Base-by-base conservation (phyloP, 1,284 basidiomycete genomes). In the Sphaerobolus stellatus region DNA sequence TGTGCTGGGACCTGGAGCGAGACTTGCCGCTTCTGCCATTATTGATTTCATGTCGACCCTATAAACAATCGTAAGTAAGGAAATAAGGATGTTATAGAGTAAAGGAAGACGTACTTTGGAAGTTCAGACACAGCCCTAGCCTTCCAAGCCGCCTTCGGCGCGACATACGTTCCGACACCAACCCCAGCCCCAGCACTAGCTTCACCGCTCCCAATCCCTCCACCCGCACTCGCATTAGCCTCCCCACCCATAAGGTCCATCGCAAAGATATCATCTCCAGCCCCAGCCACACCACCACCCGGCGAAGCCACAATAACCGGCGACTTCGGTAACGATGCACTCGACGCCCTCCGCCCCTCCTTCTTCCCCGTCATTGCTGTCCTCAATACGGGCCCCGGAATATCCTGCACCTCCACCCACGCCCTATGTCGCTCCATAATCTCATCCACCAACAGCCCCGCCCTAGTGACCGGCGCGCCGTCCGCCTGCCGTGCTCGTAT, bases 11-110 rank as follows among this genome's bases (percentile, higher is more conserved):
- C 11, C 33, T 34, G 33, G 11, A 34, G 11, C 11, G 33, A 34
- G 18, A 34, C n/a, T 71, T 40, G 82, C 81, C 1, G 84, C 82
- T 66, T 93, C 90, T 0, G 89, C 91, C 83, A 97, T 93, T 58
- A 98, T 86, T 20, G 82, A 75, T 61, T 90, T 86, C 76, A 97
- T 84, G 65, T 96, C 92, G 8, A 86, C 80, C 27, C 88, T 92
- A 60, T 51, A 22, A 56, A 56, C 50, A 44, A 31, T 33, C 50
- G 45, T 46, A 24, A 38, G 38, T 52, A 31, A 49, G 61, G 20
- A 36, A 24, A 55, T 30, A 54, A 28, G 22, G 22, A n/a, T 25
- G 41, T 9, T 18, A n/a, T 38, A 43, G 24, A 29, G 14, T 2
- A 47, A 44, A 46, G 22, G 30, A 27, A 18, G 48, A 34, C 49